Conservation (phyloP, 169 alveolate genomes). For the Plasmodium chabaudi region DNA sequence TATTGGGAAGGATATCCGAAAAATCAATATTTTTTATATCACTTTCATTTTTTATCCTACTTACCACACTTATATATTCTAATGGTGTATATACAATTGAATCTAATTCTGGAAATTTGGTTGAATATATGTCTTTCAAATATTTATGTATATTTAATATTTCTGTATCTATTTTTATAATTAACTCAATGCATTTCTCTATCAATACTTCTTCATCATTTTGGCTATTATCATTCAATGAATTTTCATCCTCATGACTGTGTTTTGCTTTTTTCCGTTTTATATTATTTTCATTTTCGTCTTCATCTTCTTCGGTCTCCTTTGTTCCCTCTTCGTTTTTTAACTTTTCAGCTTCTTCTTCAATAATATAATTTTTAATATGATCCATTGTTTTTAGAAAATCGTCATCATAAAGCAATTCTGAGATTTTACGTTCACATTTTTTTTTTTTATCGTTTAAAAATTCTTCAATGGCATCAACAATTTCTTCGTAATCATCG, state of each 20-base stretch:
- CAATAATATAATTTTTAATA: conserved; percentile 48
- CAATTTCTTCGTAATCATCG: conserved; percentile 83
- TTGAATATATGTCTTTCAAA: conserved; percentile 88
- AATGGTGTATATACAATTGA: conserved; percentile 90
- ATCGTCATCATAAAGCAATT: conserved; percentile 18
- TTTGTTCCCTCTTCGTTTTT: conserved; percentile 4
- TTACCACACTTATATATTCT: conserved; percentile 91
- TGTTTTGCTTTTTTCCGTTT: conserved; percentile 43
- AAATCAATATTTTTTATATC: conserved; percentile 86
- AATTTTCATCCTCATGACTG: conserved; percentile 10
- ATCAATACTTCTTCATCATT: conserved; percentile 81
- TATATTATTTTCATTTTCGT: neutral
- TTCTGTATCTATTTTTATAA: conserved; percentile 86
- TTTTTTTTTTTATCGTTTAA: conserved; percentile 78
- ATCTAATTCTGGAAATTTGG: conserved; percentile 90
- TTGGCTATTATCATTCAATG: conserved; percentile 1
- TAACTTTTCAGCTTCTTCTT: conserved; percentile 5
- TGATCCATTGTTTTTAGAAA: conserved; percentile 25
- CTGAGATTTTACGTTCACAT: conserved; percentile 78
- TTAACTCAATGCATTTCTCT: conserved; percentile 85
- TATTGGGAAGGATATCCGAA: conserved; percentile 88
- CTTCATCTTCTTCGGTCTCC: neutral
- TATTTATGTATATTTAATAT: conserved; percentile 87
- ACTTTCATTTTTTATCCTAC: conserved; percentile 86
- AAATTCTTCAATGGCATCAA: conserved; percentile 85